A percentile compares a stretch with the other conserved stretches of the same genome.
Conservation (phyloP, 192 early-diverging fungal species). For the Lobosporangium transversale region DNA sequence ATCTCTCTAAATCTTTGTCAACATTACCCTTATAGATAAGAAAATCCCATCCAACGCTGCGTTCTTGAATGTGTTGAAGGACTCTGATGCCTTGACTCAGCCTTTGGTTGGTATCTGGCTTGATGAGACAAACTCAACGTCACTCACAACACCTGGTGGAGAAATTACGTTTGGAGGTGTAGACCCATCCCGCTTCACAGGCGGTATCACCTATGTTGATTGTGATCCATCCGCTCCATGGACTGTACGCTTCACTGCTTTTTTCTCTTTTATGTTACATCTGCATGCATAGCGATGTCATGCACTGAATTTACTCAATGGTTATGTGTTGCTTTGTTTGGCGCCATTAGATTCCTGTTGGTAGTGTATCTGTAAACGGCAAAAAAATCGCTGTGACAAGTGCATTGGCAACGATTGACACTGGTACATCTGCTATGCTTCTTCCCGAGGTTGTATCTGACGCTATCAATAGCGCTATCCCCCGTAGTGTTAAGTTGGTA, state of each 20-base stretch:
- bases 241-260: constrained; percentile 19
- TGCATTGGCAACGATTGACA: constrained; percentile 59
- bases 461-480: constrained; percentile 56
- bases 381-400: not conserved
- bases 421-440: constrained; percentile 66
- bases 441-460: constrained; percentile 45
- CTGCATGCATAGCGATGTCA: no score
- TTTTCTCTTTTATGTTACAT: no score
- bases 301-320: not conserved
- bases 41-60: constrained; percentile 1
- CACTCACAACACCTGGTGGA: constrained; percentile 6
- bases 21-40: not conserved
- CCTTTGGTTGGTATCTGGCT: constrained; percentile 28
- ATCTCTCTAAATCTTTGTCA: no score
- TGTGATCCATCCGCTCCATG: constrained; percentile 19
- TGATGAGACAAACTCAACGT: no score
- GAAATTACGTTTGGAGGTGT: constrained; percentile 47
- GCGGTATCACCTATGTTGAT: constrained; percentile 27
- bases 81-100: constrained; percentile 10
- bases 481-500: constrained; percentile 29
- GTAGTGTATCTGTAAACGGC: constrained; percentile 22
- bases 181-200: constrained; percentile 14
- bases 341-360: constrained; percentile 34
- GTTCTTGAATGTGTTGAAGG: constrained; percentile 29
- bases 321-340: no score